Base-by-base conservation (phyloP, 192 early-diverging fungal species). In the Coemansia aciculifera region DNA sequence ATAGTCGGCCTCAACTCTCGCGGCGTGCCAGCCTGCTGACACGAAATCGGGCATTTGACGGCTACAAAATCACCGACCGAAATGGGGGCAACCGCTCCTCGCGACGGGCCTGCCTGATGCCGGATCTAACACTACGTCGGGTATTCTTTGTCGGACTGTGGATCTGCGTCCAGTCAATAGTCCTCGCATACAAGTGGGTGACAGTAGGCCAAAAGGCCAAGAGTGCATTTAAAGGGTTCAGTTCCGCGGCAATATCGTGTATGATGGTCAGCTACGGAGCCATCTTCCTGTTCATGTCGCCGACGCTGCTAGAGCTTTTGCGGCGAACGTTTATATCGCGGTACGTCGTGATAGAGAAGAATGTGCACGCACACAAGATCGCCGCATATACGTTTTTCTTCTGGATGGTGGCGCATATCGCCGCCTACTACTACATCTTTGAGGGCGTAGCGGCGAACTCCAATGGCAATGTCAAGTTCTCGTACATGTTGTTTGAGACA, bases 301-400 rank as follows among this genome's bases (percentile, higher is more conserved):
- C 91, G 21, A 92, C 90, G 59, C 62, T 92, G 60, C 88, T 95
- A 59, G 90, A 91, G 61, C 81, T 86, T 37, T 64, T 94, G 10
- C 86, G 94, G 38, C 85, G 85, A 12, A 94, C 94, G 42, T 85
- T 91, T 61, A 69, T 94, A 38, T 86, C 85, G 67, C 84, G 86
- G 21, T 84, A 90, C 59, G 79, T 95, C 5, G 87, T 88, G 5
- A 90, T 94, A 57, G 92, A 94, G 73, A 91, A 94, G 83, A 93
- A 92, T 78, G 88, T 94, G 29, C 86, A 89, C 31, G 92, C 93
- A 54, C 92, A 94, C 84, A 93, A 92, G 71, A 63, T 86, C 8
- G 89, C 94, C 17, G 91, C 86, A 13, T 93, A 87, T 77, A 87
- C 86, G 19, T 86, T 92, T 57, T 85, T 88, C 3, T 87, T 93